Conservation (phyloP, 2,329 filamentous ascomycete species). For the Neoascochyta sp. region DNA sequence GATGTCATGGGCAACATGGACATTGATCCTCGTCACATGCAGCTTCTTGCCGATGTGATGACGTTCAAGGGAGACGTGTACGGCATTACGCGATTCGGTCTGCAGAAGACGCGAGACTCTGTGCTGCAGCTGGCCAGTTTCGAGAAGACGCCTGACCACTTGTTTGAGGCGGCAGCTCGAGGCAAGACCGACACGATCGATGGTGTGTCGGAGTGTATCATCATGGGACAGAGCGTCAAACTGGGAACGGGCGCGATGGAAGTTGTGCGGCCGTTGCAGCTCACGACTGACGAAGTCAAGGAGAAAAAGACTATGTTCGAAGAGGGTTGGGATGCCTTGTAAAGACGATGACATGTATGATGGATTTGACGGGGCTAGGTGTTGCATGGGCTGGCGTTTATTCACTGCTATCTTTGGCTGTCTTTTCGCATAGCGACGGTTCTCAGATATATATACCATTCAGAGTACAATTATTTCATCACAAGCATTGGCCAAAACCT, state of each 20-base stretch:
- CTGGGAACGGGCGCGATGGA: conserved; percentile 91
- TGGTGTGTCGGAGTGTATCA: conserved; percentile 94
- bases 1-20: conserved; percentile 90
- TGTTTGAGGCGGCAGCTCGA: conserved; percentile 88
- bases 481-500: no score
- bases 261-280: conserved; percentile 68
- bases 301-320: conserved; percentile 35
- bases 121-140: conserved; percentile 93
- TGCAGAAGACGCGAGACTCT: conserved; percentile 93
- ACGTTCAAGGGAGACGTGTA: conserved; percentile 97
- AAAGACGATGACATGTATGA: not conserved
- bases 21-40: conserved; percentile 97
- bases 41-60: conserved; percentile 96
- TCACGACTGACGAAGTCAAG: conserved; percentile 19
- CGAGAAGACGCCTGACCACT: conserved; percentile 95
- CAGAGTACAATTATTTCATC: no score
- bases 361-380: not conserved
- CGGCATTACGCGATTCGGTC: conserved; percentile 91
- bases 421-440: conserved; percentile 8
- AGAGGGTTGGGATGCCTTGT: conserved; percentile 36
- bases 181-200: conserved; percentile 92
- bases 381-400: conserved; percentile 5
- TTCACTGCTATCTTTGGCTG: not conserved
- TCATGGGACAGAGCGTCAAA: conserved; percentile 92
- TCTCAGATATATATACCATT: conserved; percentile 2